Evolutionary conservation across 1,139 yeast species (phyloP).

Genomic region (Scheffersomyces segobiensis): DNA sequence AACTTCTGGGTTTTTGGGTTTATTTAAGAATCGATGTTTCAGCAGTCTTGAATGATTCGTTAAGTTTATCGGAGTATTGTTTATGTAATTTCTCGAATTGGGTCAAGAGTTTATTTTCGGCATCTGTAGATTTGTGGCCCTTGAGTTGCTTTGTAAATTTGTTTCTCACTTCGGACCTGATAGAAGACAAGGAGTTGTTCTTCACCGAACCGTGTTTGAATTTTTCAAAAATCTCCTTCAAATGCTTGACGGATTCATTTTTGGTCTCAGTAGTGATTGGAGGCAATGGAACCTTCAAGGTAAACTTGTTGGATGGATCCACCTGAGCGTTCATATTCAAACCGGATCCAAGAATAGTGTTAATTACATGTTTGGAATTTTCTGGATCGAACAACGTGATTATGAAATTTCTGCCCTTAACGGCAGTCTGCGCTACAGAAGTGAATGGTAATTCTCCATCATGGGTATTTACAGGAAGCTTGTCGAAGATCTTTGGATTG

Average conservation of each 20-base stretch:
- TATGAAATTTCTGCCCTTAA: constrained; percentile 62
- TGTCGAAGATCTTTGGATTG: constrained; percentile 66
- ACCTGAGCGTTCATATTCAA: constrained; percentile 78
- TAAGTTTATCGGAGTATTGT: constrained; percentile 57
- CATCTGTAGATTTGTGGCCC: constrained; percentile 56
- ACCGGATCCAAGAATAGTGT: constrained; percentile 66
- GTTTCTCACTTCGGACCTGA: constrained; percentile 64
- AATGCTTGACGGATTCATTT: constrained; percentile 53
- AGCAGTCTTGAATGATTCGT: constrained; percentile 57
- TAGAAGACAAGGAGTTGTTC: constrained; percentile 54
- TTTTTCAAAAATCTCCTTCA: constrained; percentile 65
- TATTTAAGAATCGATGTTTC: constrained; percentile 51
- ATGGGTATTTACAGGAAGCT: constrained; percentile 52
- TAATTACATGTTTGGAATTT: constrained; percentile 65
- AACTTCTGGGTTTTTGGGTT: not conserved
- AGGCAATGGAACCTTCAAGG: constrained; percentile 73
- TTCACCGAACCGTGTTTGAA: constrained; percentile 54
- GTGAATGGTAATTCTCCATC: constrained; percentile 52
- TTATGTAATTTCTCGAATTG: constrained; percentile 72
- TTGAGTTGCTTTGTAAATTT: constrained; percentile 49
- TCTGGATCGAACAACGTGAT: constrained; percentile 85
- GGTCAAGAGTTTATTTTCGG: constrained; percentile 50
- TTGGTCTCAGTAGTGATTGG: constrained; percentile 73
- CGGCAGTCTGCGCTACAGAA: constrained; percentile 71
- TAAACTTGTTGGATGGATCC: constrained; percentile 71